phyloP scores from a whole-genome alignment of 2,329 filamentous ascomycete genomes.

The Chaetomium sp. region DNA sequence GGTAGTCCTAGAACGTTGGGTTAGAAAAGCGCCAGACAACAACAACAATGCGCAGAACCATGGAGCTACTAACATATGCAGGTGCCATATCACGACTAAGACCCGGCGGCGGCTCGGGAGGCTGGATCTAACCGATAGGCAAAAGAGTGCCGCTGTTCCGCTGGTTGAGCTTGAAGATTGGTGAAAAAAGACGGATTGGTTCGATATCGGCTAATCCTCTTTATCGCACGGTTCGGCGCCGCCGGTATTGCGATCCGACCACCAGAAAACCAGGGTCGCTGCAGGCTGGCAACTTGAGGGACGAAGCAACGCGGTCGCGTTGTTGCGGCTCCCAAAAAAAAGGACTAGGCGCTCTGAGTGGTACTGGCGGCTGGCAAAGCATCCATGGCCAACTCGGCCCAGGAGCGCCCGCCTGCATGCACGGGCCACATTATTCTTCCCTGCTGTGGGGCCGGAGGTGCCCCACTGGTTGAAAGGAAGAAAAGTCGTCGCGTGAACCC shows the following conservation, averaged over 20 bases:
- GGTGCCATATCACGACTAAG: conserved; percentile 16
- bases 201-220: too few relatives aligned
- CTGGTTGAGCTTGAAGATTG: too few relatives aligned
- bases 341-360: too few relatives aligned
- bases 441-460: neutral
- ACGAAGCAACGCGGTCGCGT: conserved; percentile 16
- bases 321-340: conserved; percentile 17
- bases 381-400: neutral
- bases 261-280: too few relatives aligned
- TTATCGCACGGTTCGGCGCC: too few relatives aligned
- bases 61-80: conserved; percentile 18
- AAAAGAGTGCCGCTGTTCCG: too few relatives aligned
- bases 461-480: conserved; percentile 13
- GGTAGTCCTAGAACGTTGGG: conserved; percentile 12
- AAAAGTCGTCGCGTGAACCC: conserved; percentile 15
- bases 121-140: too few relatives aligned
- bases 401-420: neutral
- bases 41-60: conserved; percentile 9
- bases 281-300: too few relatives aligned
- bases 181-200: too few relatives aligned
- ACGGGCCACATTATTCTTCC: conserved; percentile 4
- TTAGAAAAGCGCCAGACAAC: neutral
- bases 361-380: too few relatives aligned
- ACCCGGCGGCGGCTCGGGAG: too few relatives aligned
- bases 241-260: too few relatives aligned